These are phyloP conservation scores for Ephemerocybe angulata DNA, from an alignment of 768 basidiomycete genomes.

Conservation along the genomic window DNA sequence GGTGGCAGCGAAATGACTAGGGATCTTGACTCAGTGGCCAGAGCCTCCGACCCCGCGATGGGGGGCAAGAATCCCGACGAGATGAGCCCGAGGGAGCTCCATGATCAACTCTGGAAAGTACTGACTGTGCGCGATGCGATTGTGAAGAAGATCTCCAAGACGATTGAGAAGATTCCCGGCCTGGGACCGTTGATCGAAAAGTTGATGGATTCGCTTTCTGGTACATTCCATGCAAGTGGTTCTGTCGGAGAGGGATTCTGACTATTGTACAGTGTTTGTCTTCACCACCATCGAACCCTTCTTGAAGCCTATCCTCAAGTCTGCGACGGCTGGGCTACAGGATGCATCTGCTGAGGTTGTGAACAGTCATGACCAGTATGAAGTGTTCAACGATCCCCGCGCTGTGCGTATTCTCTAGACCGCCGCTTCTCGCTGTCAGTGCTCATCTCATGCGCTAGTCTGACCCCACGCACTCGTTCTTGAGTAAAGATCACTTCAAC, in stretches of 20 bases:
- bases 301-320: conserved; percentile 73
- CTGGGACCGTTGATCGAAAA: conserved; percentile 72
- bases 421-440: too few relatives aligned
- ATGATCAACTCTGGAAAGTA: conserved; percentile 80
- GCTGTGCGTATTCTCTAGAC: conserved; percentile 47
- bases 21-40: conserved; percentile 71
- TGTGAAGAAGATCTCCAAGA: conserved; percentile 74
- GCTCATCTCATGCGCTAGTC: conserved; percentile 55
- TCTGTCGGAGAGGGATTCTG: neutral
- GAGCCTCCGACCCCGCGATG: conserved; percentile 52
- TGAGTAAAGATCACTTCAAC: conserved; percentile 88
- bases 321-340: conserved; percentile 60
- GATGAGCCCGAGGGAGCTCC: conserved; percentile 88
- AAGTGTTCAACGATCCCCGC: conserved; percentile 81
- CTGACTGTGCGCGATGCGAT: conserved; percentile 81
- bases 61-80: conserved; percentile 71
- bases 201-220: conserved; percentile 66
- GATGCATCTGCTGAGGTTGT: conserved; percentile 74
- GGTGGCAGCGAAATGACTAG: conserved; percentile 66
- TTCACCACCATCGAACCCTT: conserved; percentile 86
- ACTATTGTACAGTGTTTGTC: conserved; percentile 55
- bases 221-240: conserved; percentile 30
- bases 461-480: conserved; percentile 85
- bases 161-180: conserved; percentile 85
- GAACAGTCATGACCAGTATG: conserved; percentile 76